These are phyloP conservation scores for Colletotrichum sidae DNA, from an alignment of 2,329 filamentous ascomycete genomes.

Conservation along the genomic window DNA sequence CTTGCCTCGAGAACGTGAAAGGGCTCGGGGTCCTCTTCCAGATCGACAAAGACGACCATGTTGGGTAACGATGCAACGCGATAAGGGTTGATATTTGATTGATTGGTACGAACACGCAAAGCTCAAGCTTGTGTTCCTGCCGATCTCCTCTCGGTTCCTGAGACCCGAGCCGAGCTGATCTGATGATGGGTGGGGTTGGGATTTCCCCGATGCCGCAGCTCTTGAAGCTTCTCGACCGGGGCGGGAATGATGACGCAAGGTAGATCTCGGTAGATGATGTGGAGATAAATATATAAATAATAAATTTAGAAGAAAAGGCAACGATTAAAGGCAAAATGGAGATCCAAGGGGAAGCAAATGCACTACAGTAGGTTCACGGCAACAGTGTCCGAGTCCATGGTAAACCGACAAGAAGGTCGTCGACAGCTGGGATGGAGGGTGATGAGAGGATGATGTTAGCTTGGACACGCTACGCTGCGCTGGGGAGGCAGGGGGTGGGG, in stretches of 20 bases:
- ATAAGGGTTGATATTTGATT: constrained; percentile 15
- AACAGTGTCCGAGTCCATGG: constrained; percentile 18
- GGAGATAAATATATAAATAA: constrained; percentile 4
- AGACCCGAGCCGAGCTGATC: constrained; percentile 28
- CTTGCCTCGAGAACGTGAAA: constrained; percentile 28
- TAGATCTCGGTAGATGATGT: constrained; percentile 25
- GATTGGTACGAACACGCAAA: constrained; percentile 19
- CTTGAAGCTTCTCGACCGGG: constrained; percentile 13
- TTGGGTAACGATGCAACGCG: constrained; percentile 2
- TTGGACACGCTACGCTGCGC: background rate
- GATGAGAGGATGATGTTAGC: constrained; percentile 22
- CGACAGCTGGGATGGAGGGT: constrained; percentile 4
- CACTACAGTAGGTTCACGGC: background rate
- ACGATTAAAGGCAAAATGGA: background rate
- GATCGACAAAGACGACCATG: constrained; percentile 42
- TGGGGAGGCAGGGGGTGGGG: constrained; percentile 4
- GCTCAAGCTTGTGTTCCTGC: constrained; percentile 24
- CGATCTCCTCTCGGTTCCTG: constrained; percentile 31
- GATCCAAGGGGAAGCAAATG: background rate
- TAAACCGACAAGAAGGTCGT: constrained; percentile 11
- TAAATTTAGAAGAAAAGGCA: background rate
- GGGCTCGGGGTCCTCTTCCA: constrained; percentile 40
- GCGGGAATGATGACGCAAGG: constrained; percentile 28
- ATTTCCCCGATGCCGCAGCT: constrained; percentile 36
- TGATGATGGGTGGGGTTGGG: constrained; percentile 29